These are phyloP conservation scores for Eutypa lata DNA, from an alignment of 2,329 filamentous ascomycete genomes.

Conservation along the genomic window DNA sequence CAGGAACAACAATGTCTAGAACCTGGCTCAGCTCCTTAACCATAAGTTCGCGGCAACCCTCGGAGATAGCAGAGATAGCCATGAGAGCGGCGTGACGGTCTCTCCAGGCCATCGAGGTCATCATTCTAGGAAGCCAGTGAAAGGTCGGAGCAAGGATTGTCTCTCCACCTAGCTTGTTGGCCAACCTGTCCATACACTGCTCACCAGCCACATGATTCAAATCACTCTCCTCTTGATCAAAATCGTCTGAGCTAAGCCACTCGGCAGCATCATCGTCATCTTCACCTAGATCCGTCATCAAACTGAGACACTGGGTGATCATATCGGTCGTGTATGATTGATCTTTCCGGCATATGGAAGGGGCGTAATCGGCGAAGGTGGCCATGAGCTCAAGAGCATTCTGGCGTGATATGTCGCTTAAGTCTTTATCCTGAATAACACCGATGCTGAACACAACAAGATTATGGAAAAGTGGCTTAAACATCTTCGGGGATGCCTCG, in stretches of 20 bases:
- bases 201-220: constrained; percentile 96
- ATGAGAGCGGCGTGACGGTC: constrained; percentile 96
- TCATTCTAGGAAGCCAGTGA: constrained; percentile 96
- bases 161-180: constrained; percentile 94
- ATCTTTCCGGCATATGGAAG: constrained; percentile 93
- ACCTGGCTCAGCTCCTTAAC: constrained; percentile 91
- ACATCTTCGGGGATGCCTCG: constrained; percentile 95
- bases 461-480: constrained; percentile 89
- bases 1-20: constrained; percentile 88
- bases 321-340: constrained; percentile 88
- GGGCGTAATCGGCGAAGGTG: constrained; percentile 92
- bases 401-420: constrained; percentile 85
- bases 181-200: constrained; percentile 95
- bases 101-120: constrained; percentile 90
- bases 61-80: constrained; percentile 98
- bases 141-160: constrained; percentile 92
- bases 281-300: constrained; percentile 95
- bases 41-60: constrained; percentile 95
- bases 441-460: constrained; percentile 90
- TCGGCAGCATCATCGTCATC: constrained; percentile 94
- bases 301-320: constrained; percentile 95
- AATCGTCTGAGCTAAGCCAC: constrained; percentile 90
- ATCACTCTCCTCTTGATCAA: constrained; percentile 94
- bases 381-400: constrained; percentile 97
- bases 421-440: constrained; percentile 93